phyloP scores from a whole-genome alignment of 768 basidiomycete species.

The Suillus ampliporus region DNA sequence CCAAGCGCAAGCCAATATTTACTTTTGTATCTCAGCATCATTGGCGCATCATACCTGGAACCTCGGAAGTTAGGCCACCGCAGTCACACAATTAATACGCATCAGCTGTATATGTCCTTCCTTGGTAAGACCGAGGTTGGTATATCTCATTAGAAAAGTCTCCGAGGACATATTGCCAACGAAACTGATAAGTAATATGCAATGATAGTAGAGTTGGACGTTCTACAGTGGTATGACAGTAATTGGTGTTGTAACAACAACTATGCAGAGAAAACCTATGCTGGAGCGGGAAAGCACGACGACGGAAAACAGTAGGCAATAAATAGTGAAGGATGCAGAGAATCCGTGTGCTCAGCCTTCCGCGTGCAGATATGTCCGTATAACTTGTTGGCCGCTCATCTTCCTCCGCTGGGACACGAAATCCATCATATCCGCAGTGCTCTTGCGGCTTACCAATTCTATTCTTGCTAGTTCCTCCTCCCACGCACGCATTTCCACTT shows the following conservation, averaged over 20 bases:
- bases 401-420: conserved; percentile 36
- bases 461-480: conserved; percentile 79
- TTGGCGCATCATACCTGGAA: conserved; percentile 4
- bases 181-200: neutral
- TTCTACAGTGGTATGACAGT: conserved; percentile 14
- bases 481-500: conserved; percentile 65
- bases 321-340: conserved; percentile 9
- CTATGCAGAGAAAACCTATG: conserved; percentile 1
- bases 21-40: conserved; percentile 9
- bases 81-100: neutral
- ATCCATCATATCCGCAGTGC: conserved; percentile 45
- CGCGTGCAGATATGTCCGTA: conserved; percentile 28
- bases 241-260: conserved; percentile 1
- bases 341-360: conserved; percentile 26
- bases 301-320: neutral
- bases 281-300: conserved; percentile 9
- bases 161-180: neutral
- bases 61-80: neutral
- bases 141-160: neutral
- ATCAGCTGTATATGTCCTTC: neutral
- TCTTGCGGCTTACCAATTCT: conserved; percentile 61
- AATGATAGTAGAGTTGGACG: conserved; percentile 8
- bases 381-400: conserved; percentile 25
- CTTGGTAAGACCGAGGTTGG: neutral
- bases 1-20: neutral